Evolutionary conservation across 73 alveolate genomes (phyloP).

Genomic region (Loxodes magnus): DNA sequence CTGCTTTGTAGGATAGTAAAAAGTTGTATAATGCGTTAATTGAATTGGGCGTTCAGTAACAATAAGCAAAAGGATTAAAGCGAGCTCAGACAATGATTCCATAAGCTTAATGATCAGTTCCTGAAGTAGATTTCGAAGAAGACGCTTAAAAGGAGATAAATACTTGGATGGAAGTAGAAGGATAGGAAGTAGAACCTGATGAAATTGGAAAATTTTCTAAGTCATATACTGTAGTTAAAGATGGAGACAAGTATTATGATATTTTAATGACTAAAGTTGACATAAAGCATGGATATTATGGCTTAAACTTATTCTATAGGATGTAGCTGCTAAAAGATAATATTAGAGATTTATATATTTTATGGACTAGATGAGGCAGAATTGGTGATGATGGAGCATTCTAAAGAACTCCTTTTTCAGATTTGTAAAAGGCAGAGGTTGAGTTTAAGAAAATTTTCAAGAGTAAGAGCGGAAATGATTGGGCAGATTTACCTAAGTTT

Average conservation of each 20-base stretch:
- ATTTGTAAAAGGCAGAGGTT: conserved; percentile 55
- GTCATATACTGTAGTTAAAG: conserved; percentile 28
- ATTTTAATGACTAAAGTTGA: conserved; percentile 90
- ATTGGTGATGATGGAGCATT: conserved; percentile 91
- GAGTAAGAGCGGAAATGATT: conserved; percentile 68
- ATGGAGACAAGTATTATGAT: conserved; percentile 45
- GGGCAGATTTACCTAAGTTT: conserved; percentile 55
- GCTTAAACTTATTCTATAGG: conserved; percentile 87
- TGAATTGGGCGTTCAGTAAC: not conserved
- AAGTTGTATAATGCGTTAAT: conserved; percentile 12
- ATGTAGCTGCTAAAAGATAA: conserved; percentile 88
- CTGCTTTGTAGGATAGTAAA: conserved; percentile 17
- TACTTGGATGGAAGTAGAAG: conserved; percentile 13
- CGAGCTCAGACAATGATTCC: conserved; percentile 2
- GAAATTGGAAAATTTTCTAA: not conserved
- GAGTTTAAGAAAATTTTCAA: conserved; percentile 79
- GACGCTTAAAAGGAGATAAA: no score
- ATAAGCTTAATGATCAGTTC: no score
- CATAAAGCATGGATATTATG: conserved; percentile 77
- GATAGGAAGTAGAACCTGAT: conserved; percentile 7
- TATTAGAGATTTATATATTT: conserved; percentile 76
- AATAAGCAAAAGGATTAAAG: not conserved
- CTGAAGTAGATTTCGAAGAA: no score
- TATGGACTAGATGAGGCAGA: conserved; percentile 93
- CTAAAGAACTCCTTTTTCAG: conserved; percentile 83